phyloP scores from a whole-genome alignment of 75 land plant genomes.

The Adiantum capillusveneris region DNA sequence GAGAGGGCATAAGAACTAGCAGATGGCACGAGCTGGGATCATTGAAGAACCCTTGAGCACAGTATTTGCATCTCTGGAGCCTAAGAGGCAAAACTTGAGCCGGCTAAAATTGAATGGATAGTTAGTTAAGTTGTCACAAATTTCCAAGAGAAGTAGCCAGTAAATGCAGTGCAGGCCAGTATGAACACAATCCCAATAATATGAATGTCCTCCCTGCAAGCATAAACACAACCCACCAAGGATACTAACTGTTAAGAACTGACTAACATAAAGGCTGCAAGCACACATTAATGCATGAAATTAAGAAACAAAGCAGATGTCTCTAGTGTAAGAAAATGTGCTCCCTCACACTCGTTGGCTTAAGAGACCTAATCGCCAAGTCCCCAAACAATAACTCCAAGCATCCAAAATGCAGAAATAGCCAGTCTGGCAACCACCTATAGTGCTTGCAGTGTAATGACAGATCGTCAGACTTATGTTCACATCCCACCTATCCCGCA shows the following conservation, averaged over 20 bases:
- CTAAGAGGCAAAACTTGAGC: too few relatives aligned
- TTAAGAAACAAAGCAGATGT: neutral
- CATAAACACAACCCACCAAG: neutral
- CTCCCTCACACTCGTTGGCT: neutral
- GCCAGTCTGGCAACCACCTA: neutral
- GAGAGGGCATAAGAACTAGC: too few relatives aligned
- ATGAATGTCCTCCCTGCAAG: conserved; percentile 6
- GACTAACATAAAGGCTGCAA: neutral
- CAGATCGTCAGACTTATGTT: too few relatives aligned
- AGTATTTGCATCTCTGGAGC: too few relatives aligned
- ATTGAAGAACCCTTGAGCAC: too few relatives aligned
- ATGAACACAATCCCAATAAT: neutral
- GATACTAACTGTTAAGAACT: neutral
- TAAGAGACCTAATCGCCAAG: neutral
- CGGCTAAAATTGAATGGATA: too few relatives aligned
- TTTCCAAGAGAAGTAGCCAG: neutral
- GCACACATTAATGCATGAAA: neutral
- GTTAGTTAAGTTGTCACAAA: neutral
- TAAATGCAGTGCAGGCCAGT: neutral
- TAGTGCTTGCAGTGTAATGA: too few relatives aligned
- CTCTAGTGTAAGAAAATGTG: neutral
- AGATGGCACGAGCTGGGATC: too few relatives aligned
- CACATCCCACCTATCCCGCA: too few relatives aligned
- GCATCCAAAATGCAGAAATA: neutral
- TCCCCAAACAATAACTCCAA: neutral